Evolutionary conservation across 2,329 filamentous ascomycete species (phyloP).

Genomic region (Kalmusia sp.): DNA sequence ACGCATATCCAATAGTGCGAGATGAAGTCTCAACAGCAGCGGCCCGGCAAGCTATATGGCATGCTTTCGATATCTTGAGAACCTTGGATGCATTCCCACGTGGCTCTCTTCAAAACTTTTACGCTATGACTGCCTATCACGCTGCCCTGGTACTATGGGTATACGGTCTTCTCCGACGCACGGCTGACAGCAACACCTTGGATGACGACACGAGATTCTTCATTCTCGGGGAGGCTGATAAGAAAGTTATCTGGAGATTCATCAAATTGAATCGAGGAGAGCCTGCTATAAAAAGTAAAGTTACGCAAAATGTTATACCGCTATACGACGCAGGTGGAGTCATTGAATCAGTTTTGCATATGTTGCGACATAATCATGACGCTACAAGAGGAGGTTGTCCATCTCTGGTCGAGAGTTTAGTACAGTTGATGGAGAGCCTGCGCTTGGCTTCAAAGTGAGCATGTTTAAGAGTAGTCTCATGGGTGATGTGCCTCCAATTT

Average conservation of each 20-base stretch:
- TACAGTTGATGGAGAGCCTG: constrained; percentile 68
- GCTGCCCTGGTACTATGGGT: constrained; percentile 73
- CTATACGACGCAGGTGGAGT: constrained; percentile 65
- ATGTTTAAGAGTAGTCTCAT: not conserved
- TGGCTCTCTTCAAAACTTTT: constrained; percentile 68
- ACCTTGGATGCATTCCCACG: constrained; percentile 63
- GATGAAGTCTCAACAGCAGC: constrained; percentile 65
- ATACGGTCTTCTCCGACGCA: constrained; percentile 63
- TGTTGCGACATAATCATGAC: constrained; percentile 62
- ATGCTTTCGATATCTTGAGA: constrained; percentile 71
- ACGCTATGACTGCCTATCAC: constrained; percentile 73
- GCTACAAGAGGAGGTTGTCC: constrained; percentile 48
- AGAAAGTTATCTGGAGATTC: constrained; percentile 63
- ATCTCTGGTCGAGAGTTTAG: constrained; percentile 72
- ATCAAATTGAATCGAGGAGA: constrained; percentile 62
- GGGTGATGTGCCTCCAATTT: too few species aligned
- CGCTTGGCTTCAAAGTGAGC: constrained; percentile 56
- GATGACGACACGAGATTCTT: constrained; percentile 20
- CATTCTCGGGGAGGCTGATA: constrained; percentile 65
- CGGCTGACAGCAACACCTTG: constrained; percentile 37
- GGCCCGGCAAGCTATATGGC: constrained; percentile 68
- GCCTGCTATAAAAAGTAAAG: constrained; percentile 54
- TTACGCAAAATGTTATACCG: constrained; percentile 28
- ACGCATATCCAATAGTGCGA: constrained; percentile 64
- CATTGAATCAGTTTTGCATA: constrained; percentile 65